Percentiles rank a stretch among this genome's conserved stretches.
Evolutionary conservation across 441 rosid species (phyloP).

Genomic region (Biscutella laevigata): DNA sequence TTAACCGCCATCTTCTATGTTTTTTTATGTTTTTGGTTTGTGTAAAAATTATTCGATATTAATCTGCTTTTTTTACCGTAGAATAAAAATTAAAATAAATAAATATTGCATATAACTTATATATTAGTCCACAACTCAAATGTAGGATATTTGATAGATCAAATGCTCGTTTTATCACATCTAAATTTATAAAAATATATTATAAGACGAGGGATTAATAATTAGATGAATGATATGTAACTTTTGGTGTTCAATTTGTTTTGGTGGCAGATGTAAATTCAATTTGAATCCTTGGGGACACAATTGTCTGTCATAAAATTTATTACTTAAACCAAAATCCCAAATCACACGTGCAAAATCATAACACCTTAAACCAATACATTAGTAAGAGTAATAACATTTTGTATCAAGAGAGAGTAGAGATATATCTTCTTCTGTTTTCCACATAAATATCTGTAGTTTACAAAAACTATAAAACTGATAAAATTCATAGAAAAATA

Average conservation of each 20-base stretch:
- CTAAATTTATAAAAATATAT: not conserved
- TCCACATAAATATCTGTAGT: not conserved
- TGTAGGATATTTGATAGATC: no score
- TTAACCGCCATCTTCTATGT: no score
- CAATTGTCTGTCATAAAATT: constrained; percentile 7
- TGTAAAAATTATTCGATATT: no score
- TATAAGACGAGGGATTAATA: not conserved
- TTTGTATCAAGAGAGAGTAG: not conserved
- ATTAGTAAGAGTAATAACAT: not conserved
- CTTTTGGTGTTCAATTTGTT: not conserved
- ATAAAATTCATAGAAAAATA: not conserved
- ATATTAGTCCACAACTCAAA: no score
- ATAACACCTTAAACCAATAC: not conserved
- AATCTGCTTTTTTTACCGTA: no score
- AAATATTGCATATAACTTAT: no score
- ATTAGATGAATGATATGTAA: not conserved
- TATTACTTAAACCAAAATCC: constrained; percentile 4
- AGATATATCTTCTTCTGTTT: not conserved
- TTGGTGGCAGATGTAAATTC: constrained; percentile 18
- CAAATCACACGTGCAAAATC: constrained; percentile 19
- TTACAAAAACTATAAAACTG: not conserved
- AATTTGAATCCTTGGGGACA: constrained; percentile 17
- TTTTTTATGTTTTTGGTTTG: no score
- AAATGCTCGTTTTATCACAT: constrained; percentile 11
- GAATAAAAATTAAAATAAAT: no score